Percentiles rank a stretch among this genome's conserved stretches.
Conservation (phyloP, 441 rosid species). For the Dalechampia spathulata region DNA sequence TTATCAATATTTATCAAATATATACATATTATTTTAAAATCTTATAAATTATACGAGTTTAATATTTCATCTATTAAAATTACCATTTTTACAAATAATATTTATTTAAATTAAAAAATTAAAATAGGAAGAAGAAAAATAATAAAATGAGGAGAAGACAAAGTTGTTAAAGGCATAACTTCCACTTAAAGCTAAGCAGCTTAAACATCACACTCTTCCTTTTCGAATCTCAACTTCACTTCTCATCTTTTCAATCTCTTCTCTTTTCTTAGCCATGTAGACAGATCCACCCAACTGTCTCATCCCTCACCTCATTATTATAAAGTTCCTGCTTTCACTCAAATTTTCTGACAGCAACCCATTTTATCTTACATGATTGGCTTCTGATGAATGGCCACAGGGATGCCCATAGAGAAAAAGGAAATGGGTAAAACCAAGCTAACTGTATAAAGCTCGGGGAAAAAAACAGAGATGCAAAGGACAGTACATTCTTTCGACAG, state of each 20-base stretch:
- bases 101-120: too few species aligned
- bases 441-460: too few species aligned
- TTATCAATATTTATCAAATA: too few species aligned
- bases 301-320: not conserved
- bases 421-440: not conserved
- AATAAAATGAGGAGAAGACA: too few species aligned
- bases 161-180: slow-evolving; percentile 17
- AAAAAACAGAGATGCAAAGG: not conserved
- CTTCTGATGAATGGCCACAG: slow-evolving; percentile 9
- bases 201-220: not conserved
- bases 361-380: slow-evolving; percentile 6
- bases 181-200: slow-evolving; percentile 13
- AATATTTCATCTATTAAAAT: too few species aligned
- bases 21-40: too few species aligned
- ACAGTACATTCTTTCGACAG: not conserved
- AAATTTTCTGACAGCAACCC: slow-evolving; percentile 5
- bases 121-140: too few species aligned
- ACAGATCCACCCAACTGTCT: slow-evolving; percentile 1
- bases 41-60: too few species aligned
- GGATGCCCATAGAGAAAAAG: not conserved
- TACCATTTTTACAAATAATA: too few species aligned
- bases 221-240: slow-evolving; percentile 7
- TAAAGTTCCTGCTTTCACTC: not conserved
- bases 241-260: too few species aligned
- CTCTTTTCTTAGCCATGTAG: too few species aligned